These are phyloP conservation scores for Silene latifolia DNA, from an alignment of 148 eudicot species.

Conservation along the genomic window DNA sequence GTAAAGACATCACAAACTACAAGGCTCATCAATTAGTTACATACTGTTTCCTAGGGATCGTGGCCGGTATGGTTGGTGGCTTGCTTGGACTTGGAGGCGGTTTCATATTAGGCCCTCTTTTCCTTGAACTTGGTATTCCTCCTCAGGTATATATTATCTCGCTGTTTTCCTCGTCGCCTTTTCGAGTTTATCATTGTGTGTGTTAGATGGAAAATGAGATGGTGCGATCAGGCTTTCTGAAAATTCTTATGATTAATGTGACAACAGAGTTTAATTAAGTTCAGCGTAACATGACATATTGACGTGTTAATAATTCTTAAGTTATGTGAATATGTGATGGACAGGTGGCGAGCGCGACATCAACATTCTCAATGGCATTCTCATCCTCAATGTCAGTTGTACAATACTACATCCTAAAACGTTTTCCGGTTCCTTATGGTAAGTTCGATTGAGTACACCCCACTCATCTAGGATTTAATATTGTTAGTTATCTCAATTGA, in stretches of 20 bases:
- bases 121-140: constrained; percentile 56
- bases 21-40: constrained; percentile 35
- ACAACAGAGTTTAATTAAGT: too few species aligned
- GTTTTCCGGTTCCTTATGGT: constrained; percentile 72
- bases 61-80: constrained; percentile 60
- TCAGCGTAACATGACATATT: too few species aligned
- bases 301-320: too few species aligned
- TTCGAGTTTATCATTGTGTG: too few species aligned
- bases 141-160: constrained; percentile 43
- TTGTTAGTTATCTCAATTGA: background rate
- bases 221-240: too few species aligned
- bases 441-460: background rate
- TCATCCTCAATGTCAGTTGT: constrained; percentile 71
- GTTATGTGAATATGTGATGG: background rate
- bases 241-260: too few species aligned
- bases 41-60: constrained; percentile 40
- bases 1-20: constrained; percentile 39
- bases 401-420: constrained; percentile 60
- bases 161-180: too few species aligned
- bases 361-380: constrained; percentile 64
- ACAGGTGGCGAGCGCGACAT: constrained; percentile 70
- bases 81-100: constrained; percentile 64
- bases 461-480: background rate
- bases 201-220: too few species aligned
- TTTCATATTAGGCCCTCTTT: constrained; percentile 57